phyloP scores from a whole-genome alignment of 1,139 yeast species.

The Protomyces pachydermus region DNA sequence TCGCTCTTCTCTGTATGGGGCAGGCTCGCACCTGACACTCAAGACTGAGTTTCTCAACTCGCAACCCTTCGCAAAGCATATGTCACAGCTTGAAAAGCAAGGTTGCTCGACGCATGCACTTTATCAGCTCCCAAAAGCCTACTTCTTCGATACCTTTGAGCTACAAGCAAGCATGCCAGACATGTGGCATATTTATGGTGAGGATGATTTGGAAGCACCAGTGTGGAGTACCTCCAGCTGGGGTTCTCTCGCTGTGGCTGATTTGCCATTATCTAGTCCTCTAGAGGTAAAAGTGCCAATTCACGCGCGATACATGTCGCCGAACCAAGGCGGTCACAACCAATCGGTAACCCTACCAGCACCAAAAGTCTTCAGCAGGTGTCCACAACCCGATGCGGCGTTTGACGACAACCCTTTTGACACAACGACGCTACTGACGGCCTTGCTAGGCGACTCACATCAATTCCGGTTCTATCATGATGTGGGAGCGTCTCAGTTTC shows the following conservation, averaged over 20 bases:
- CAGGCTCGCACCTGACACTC: conserved; percentile 12
- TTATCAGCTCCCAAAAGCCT: conserved; percentile 2
- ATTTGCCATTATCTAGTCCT: not conserved
- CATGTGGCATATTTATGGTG: conserved; percentile 8
- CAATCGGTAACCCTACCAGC: not conserved
- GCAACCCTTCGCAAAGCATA: not conserved
- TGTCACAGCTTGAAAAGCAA: not conserved
- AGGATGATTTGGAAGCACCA: conserved; percentile 24
- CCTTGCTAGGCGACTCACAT: conserved; percentile 1
- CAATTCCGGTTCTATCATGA: not conserved
- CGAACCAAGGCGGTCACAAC: not conserved
- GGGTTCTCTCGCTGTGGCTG: conserved; percentile 10
- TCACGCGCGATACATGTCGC: conserved; percentile 6
- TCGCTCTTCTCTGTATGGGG: not conserved
- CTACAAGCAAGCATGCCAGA: not conserved
- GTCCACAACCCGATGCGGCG: conserved; percentile 7
- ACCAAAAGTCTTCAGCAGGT: conserved; percentile 4
- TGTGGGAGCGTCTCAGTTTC: not conserved
- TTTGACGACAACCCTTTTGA: conserved; percentile 22
- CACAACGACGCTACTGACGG: not conserved
- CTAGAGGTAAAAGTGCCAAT: conserved; percentile 3
- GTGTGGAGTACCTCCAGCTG: conserved; percentile 13
- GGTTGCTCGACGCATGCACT: not conserved
- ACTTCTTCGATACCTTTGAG: conserved; percentile 18
- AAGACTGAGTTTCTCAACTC: not conserved